Base-by-base conservation (phyloP, 192 early-diverging fungal species). In the Coemansia sp. region DNA sequence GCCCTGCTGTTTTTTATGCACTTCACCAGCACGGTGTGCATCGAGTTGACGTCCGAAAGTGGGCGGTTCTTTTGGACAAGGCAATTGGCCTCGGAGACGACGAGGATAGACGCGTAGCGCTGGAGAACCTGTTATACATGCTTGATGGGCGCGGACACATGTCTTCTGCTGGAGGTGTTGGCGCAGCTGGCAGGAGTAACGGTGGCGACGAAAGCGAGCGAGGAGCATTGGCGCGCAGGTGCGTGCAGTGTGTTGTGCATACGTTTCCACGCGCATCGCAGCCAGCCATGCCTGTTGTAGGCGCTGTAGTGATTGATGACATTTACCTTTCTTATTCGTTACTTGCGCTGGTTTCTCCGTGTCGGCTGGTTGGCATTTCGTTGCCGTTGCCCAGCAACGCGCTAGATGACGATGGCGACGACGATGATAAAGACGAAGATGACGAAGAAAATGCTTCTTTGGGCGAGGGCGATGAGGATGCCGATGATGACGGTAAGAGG, bases 1-100 rank as follows among this genome's bases (percentile, higher is more conserved):
- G 88, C 49, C 69, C 83, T 37, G 81, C 88, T 25, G 84, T 84
- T 16, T 88, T 90, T 55, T 95, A 89, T 62, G 76, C 86, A 7
- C 87, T 90, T 43, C 92, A 95, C 62, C 69, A 84, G 20, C 79
- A 78, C 49, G 93, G 92, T 49, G 88, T 86, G 3, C 90, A 93
- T 69, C 83, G 85, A 12, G 72, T 93, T 7, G 84, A 84, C 20
- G 77, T 90, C 39, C 74, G 82, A 14, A 73, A 75, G 57, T 91
- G 91, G 89, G 65, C 71, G 32, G 39, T 39, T 40, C 68, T 77
- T 55, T 59, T 83, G 19, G 75, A 73, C 45, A 50, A 45, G 6
- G 75, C 80, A 9, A 63, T 83, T 41, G 74, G 74, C 17, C 63
- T 69, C 22, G 51, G 53, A n/a, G 68, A 55, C 48, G 75, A 73